Conservation (phyloP, 2,329 filamentous ascomycete genomes). For the Diaporthe velutina region DNA sequence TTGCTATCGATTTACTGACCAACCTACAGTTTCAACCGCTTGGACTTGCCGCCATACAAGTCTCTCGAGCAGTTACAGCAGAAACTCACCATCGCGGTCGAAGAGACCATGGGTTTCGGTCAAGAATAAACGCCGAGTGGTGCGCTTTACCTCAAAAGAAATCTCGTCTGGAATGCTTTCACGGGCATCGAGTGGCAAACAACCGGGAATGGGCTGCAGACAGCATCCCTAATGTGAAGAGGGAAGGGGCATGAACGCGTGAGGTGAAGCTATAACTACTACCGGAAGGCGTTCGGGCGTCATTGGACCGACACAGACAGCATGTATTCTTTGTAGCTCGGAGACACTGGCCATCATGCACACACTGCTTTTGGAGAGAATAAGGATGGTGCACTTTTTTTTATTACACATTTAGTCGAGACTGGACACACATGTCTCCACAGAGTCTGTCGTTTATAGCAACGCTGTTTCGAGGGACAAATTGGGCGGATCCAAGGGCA, state of each 20-base stretch:
- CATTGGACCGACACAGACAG: slow-evolving; percentile 30
- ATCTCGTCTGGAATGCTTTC: background rate
- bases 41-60: slow-evolving; percentile 96
- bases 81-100: slow-evolving; percentile 96
- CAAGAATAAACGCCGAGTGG: slow-evolving; percentile 80
- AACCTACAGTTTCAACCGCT: slow-evolving; percentile 85
- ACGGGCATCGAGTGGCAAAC: background rate
- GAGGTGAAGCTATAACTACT: slow-evolving; percentile 15
- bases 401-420: slow-evolving; percentile 20
- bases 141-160: background rate
- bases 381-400: background rate
- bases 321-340: slow-evolving; percentile 35
- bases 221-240: background rate
- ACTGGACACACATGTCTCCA: slow-evolving; percentile 15
- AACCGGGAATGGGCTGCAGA: background rate
- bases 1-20: background rate
- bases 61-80: slow-evolving; percentile 84
- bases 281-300: slow-evolving; percentile 38
- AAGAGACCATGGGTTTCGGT: slow-evolving; percentile 98
- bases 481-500: slow-evolving; percentile 7
- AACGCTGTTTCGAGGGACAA: slow-evolving; percentile 25
- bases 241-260: background rate
- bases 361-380: slow-evolving; percentile 18
- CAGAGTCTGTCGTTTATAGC: slow-evolving; percentile 39
- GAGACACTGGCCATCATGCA: slow-evolving; percentile 13